A percentile compares a stretch with the other conserved stretches of the same genome.
Evolutionary conservation across 192 early-diverging fungal genomes (phyloP).

Genomic region (Geranomyces variabilis): DNA sequence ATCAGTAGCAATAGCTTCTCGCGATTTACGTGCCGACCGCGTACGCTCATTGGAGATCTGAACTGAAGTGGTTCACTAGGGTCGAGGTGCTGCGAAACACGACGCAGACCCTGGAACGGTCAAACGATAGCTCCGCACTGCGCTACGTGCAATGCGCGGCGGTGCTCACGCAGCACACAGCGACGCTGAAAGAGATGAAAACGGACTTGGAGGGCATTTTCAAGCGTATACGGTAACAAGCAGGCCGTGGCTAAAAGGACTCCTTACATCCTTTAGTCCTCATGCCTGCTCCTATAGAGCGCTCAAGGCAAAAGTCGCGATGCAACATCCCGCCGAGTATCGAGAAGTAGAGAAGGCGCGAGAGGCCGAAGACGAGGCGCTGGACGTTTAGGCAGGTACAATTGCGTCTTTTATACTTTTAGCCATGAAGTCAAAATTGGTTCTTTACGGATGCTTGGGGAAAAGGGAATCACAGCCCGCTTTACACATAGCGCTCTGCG

Average conservation of each 20-base stretch:
- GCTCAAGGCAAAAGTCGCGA: slow-evolving; percentile 6
- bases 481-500: too few relatives aligned
- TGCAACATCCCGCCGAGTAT: slow-evolving; percentile 10
- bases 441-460: too few relatives aligned
- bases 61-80: neutral
- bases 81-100: neutral
- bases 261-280: neutral
- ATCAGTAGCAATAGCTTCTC: neutral
- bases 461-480: too few relatives aligned
- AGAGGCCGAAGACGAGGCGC: neutral
- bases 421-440: too few relatives aligned
- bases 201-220: slow-evolving; percentile 62
- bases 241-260: neutral
- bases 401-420: too few relatives aligned
- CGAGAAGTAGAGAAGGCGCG: neutral
- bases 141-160: slow-evolving; percentile 3
- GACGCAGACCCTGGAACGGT: slow-evolving; percentile 3
- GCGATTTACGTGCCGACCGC: too few relatives aligned
- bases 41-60: too few relatives aligned
- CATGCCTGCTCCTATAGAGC: neutral
- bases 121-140: slow-evolving; percentile 1
- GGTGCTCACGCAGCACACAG: slow-evolving; percentile 40
- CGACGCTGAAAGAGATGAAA: slow-evolving; percentile 59
- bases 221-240: slow-evolving; percentile 50
- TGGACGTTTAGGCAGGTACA: slow-evolving; percentile 4